Percentiles rank a stretch among this genome's conserved stretches.
Conservation (phyloP, 2,329 filamentous ascomycete species). For the Epichloe hybrida region DNA sequence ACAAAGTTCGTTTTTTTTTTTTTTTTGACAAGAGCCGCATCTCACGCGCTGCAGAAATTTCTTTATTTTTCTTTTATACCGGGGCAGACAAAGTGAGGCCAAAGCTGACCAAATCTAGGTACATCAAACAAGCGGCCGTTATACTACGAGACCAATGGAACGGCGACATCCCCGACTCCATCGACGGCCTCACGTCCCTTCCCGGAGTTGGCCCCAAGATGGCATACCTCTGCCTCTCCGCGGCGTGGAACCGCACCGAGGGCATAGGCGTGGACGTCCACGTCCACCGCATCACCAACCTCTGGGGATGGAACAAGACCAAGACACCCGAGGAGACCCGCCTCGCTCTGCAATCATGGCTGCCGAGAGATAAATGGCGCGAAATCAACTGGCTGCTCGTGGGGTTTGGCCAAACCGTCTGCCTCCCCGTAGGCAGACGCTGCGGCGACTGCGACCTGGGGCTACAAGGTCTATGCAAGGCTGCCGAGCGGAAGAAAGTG, state of each 20-base stretch:
- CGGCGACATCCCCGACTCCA: constrained; percentile 68
- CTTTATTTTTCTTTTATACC: no score
- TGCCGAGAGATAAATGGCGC: constrained; percentile 75
- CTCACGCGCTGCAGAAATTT: neutral
- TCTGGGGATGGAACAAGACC: constrained; percentile 84
- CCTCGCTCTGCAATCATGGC: constrained; percentile 61
- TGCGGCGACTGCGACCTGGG: constrained; percentile 83
- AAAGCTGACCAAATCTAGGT: constrained; percentile 18
- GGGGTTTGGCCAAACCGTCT: constrained; percentile 77
- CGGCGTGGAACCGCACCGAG: constrained; percentile 47
- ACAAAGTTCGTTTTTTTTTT: constrained; percentile 37
- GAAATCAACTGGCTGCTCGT: constrained; percentile 87
- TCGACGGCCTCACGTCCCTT: constrained; percentile 60
- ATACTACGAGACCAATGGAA: constrained; percentile 58
- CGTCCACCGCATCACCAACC: constrained; percentile 85
- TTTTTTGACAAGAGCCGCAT: no score
- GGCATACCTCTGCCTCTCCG: constrained; percentile 77
- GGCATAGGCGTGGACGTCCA: constrained; percentile 93
- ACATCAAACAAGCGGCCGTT: constrained; percentile 59
- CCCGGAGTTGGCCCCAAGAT: constrained; percentile 92
- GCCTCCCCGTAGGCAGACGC: constrained; percentile 61
- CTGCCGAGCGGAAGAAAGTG: constrained; percentile 53
- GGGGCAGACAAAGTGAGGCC: neutral
- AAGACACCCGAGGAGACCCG: constrained; percentile 74
- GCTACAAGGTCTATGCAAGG: constrained; percentile 59